Conservation (phyloP, 2,329 filamentous ascomycete genomes). For the Penicillium psychrosexuale region DNA sequence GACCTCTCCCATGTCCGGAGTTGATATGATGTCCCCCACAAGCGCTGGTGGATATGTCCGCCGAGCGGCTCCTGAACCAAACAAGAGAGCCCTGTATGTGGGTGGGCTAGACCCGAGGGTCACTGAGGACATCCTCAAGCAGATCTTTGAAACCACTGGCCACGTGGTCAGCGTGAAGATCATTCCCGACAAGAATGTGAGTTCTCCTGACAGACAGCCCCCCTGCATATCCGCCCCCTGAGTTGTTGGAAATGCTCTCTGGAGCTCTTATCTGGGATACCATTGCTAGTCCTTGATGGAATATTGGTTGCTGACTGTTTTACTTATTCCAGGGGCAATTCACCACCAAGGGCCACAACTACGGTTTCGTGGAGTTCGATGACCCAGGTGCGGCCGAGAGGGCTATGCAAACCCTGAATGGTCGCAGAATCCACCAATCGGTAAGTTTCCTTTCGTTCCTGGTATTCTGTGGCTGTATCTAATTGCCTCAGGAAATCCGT, state of each 20-base stretch:
- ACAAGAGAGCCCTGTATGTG: constrained; percentile 96
- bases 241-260: background rate
- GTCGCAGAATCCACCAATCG: constrained; percentile 89
- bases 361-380: constrained; percentile 98
- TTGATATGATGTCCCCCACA: constrained; percentile 77
- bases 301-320: background rate
- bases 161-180: constrained; percentile 99
- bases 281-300: background rate
- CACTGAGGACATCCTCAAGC: constrained; percentile 91
- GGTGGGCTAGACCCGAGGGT: constrained; percentile 92
- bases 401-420: constrained; percentile 95
- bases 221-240: constrained; percentile 8
- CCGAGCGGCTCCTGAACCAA: constrained; percentile 92
- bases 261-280: background rate
- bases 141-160: constrained; percentile 98
- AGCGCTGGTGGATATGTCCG: constrained; percentile 77
- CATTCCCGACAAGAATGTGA: constrained; percentile 98
- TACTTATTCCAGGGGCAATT: constrained; percentile 29
- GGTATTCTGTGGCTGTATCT: background rate
- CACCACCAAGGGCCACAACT: constrained; percentile 95
- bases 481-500: constrained; percentile 73
- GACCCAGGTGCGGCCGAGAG: constrained; percentile 94
- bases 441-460: constrained; percentile 45
- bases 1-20: constrained; percentile 73
- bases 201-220: constrained; percentile 39